phyloP scores from a whole-genome alignment of 306 rosid genomes.

The Pterocarpus santalinus region DNA sequence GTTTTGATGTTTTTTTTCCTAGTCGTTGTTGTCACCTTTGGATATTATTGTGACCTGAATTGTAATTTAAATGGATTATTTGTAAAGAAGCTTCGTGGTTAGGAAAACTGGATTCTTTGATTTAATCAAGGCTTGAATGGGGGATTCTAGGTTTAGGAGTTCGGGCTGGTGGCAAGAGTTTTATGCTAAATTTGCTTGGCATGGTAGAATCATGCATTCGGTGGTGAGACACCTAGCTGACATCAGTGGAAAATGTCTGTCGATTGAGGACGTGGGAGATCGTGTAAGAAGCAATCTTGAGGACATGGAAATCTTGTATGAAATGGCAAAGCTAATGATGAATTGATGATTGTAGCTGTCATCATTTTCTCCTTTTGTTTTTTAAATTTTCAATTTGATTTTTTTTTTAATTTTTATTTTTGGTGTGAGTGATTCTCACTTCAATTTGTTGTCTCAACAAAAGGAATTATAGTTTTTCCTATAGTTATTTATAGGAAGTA shows the following conservation, averaged over 20 bases:
- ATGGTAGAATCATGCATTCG: not conserved
- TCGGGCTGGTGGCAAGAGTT: not conserved
- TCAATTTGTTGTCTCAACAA: not conserved
- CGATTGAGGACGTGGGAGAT: conserved; percentile 7
- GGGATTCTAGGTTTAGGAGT: not conserved
- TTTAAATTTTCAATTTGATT: not conserved
- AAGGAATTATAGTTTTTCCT: not conserved
- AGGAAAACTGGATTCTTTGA: not conserved
- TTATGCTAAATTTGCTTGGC: conserved; percentile 33
- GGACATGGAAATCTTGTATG: not conserved
- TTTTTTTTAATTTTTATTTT: no score
- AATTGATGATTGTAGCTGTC: conserved; percentile 1
- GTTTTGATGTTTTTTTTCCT: not conserved
- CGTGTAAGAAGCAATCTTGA: conserved; percentile 30
- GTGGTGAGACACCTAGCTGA: conserved; percentile 2
- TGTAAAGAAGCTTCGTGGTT: not conserved
- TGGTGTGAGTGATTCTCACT: not conserved
- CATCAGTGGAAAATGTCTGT: conserved; percentile 4
- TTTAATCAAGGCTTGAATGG: not conserved
- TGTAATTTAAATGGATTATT: not conserved
- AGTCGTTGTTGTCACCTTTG: not conserved
- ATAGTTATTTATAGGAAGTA: not conserved
- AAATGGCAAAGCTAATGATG: conserved; percentile 36
- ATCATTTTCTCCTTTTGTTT: not conserved
- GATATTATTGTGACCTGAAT: not conserved